Base-by-base conservation (phyloP, 768 basidiomycete species). In the Leucocoprinus leucothites region DNA sequence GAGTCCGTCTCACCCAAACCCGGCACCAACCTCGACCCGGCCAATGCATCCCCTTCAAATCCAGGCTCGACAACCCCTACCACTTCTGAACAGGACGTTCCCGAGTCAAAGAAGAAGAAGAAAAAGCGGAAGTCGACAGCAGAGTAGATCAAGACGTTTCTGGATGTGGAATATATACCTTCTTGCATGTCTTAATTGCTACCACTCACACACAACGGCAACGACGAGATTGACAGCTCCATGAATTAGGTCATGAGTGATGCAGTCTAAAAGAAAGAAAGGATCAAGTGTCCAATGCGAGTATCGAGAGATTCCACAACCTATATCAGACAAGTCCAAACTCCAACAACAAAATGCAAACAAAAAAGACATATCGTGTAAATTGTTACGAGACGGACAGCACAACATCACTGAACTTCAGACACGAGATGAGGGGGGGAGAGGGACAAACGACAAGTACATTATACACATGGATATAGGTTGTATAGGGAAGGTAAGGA, bases 91-190 rank as follows among this genome's bases (percentile, higher is more conserved):
- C 31, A 31, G 25, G 11, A 50, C 16, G 38, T 52, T 46, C 38
- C 43, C 44, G 41, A 51, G 18, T 38, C 21, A 14, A 56, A 52
- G 45, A 63, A 63, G 52, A 63, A 63, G 51, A 63, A 63, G 51
- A 63, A 61, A 41, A 61, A 56, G 46, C 61, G 59, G 40, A 38
- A 41, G 31, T 38, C 38, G 11, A 41, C n/a, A n/a, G 22, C 26
- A 24, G 48, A 51, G 40, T 47, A 35, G 34, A 6, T 38, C 9
- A 22, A 14, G 31, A 31, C 31, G 31, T 5, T 31, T 11, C 11
- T 31, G 11, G 6, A 31, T 11, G 31, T 11, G 31, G 31, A 31
- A 31, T 31, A 31, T 31, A 31, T 31, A 31, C 31, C 31, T 11
- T 11, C 11, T 31, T 11, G 11, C 31, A 31, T 31, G 31, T 11